A percentile compares a stretch with the other conserved stretches of the same genome.
phyloP scores from a whole-genome alignment of 2,329 filamentous ascomycete genomes.

The Aaosphaeria arxii region DNA sequence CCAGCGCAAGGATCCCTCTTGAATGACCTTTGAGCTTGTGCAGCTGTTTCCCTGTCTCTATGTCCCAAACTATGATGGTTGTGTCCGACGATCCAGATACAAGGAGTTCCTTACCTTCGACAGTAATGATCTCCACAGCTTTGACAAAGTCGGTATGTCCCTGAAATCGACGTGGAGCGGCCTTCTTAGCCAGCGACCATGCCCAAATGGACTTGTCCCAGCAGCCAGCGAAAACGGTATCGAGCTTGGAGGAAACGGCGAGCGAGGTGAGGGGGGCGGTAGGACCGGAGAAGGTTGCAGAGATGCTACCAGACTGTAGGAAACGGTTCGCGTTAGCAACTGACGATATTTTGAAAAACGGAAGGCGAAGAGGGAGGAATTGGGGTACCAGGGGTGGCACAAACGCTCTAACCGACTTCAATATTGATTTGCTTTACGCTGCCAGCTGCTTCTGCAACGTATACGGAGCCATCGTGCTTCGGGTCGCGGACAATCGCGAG shows the following conservation, averaged over 20 bases:
- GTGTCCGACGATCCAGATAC: conserved; percentile 48
- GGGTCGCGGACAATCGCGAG: conserved; percentile 71
- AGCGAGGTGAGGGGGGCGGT: conserved; percentile 64
- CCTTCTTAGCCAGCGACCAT: conserved; percentile 57
- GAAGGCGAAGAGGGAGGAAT: conserved; percentile 2
- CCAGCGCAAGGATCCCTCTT: conserved; percentile 76
- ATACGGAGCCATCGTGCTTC: conserved; percentile 59
- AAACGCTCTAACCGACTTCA: conserved; percentile 61
- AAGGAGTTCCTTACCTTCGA: conserved; percentile 58
- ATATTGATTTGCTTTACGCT: conserved; percentile 70
- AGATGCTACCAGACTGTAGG: conserved; percentile 32
- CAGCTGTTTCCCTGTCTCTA: conserved; percentile 63
- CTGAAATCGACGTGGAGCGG: conserved; percentile 56
- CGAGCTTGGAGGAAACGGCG: conserved; percentile 23
- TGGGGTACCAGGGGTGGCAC: neutral
- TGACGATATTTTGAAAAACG: neutral
- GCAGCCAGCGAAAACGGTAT: conserved; percentile 76
- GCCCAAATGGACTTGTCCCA: conserved; percentile 95
- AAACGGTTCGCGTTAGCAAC: conserved; percentile 9
- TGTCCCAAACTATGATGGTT: conserved; percentile 71
- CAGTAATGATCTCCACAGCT: conserved; percentile 61
- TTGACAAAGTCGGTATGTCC: conserved; percentile 94
- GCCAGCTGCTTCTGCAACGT: conserved; percentile 85
- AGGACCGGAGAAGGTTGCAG: conserved; percentile 65
- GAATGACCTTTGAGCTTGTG: conserved; percentile 75